phyloP scores from a whole-genome alignment of 768 basidiomycete genomes.

The Mycena leptocephala region DNA sequence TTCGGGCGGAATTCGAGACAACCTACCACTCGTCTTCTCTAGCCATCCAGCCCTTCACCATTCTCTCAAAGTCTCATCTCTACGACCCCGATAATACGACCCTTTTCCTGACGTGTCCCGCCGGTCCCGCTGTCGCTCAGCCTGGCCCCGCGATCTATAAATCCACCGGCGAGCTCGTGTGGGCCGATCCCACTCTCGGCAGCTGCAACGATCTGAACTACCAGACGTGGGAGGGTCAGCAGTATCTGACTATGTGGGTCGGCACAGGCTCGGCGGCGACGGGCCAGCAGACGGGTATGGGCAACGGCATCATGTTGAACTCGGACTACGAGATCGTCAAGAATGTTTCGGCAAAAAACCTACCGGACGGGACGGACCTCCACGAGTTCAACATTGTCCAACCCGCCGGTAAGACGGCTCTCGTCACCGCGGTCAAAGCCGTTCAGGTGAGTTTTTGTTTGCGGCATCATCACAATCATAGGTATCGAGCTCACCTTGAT shows the following conservation, averaged over 20 bases:
- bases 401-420: constrained; percentile 7
- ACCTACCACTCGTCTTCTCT: constrained; percentile 24
- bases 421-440: constrained; percentile 17
- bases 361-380: not conserved
- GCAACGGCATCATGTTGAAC: constrained; percentile 8
- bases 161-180: constrained; percentile 23
- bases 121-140: not conserved
- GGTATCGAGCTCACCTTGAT: not conserved
- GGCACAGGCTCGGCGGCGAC: not conserved
- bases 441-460: constrained; percentile 6
- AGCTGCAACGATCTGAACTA: constrained; percentile 12
- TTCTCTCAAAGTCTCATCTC: not conserved
- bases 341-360: constrained; percentile 21
- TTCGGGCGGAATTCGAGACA: not conserved
- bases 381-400: constrained; percentile 20
- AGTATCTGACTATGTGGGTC: constrained; percentile 24
- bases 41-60: constrained; percentile 23
- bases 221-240: constrained; percentile 13
- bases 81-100: constrained; percentile 28
- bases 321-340: not conserved
- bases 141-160: constrained; percentile 17
- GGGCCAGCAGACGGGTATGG: constrained; percentile 8
- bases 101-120: constrained; percentile 17
- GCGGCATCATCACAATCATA: not conserved
- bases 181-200: constrained; percentile 16